Conservation (phyloP, 192 early-diverging fungal genomes). For the Coemansia sp. region DNA sequence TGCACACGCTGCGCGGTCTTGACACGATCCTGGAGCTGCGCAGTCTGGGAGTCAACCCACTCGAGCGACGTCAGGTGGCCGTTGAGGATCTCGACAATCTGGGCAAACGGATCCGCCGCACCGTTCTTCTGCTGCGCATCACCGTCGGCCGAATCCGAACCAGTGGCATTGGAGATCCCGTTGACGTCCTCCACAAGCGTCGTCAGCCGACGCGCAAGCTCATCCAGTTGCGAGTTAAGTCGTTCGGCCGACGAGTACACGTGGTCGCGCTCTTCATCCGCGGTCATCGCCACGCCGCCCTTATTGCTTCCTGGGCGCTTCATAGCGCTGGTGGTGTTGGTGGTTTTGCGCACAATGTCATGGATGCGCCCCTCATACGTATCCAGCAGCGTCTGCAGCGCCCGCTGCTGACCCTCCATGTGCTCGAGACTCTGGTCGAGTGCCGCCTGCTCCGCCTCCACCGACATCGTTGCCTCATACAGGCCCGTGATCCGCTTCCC, state of each 20-base stretch:
- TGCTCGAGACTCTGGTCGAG: slow-evolving; percentile 86
- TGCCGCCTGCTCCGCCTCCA: slow-evolving; percentile 73
- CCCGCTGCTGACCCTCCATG: slow-evolving; percentile 83
- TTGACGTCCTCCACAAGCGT: slow-evolving; percentile 90
- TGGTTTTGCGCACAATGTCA: slow-evolving; percentile 59
- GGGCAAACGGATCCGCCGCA: slow-evolving; percentile 57
- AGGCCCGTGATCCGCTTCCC: slow-evolving; percentile 77
- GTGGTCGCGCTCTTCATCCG: slow-evolving; percentile 84
- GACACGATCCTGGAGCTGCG: slow-evolving; percentile 44
- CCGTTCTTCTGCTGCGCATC: slow-evolving; percentile 11
- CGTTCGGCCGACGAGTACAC: slow-evolving; percentile 84
- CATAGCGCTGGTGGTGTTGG: neutral
- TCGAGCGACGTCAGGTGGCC: slow-evolving; percentile 86
- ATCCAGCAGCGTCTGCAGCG: slow-evolving; percentile 75
- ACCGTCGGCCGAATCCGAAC: neutral
- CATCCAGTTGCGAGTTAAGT: slow-evolving; percentile 86
- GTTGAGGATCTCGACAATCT: slow-evolving; percentile 91
- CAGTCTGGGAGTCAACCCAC: slow-evolving; percentile 82
- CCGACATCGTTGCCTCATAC: slow-evolving; percentile 69
- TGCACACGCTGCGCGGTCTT: slow-evolving; percentile 40
- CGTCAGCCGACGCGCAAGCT: slow-evolving; percentile 75
- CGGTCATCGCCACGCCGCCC: slow-evolving; percentile 48
- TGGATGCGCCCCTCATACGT: slow-evolving; percentile 69
- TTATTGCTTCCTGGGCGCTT: slow-evolving; percentile 34
- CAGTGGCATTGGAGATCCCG: slow-evolving; percentile 34